phyloP scores from a whole-genome alignment of 2,329 filamentous ascomycete genomes.

The Clarireedia hainanense region DNA sequence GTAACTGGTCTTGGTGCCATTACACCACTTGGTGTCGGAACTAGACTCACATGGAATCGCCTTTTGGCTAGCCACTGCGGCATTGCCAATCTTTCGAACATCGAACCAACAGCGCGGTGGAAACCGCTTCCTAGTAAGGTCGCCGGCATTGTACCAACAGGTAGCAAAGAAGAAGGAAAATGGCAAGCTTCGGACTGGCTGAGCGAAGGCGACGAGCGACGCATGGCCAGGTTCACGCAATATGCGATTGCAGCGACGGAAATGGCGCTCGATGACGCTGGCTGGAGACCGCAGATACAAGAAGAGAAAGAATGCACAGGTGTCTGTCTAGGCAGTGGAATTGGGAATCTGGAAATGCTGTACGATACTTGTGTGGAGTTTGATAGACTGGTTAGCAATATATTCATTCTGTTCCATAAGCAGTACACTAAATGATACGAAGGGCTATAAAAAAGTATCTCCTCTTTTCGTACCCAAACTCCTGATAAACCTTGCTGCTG shows the following conservation, averaged over 20 bases:
- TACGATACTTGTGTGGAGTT: slow-evolving; percentile 77
- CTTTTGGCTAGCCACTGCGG: slow-evolving; percentile 75
- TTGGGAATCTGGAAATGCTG: slow-evolving; percentile 87
- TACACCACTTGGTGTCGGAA: slow-evolving; percentile 75
- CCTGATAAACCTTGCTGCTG: slow-evolving; percentile 89
- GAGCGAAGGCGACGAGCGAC: slow-evolving; percentile 49
- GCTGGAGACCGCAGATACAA: slow-evolving; percentile 47
- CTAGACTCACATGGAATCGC: slow-evolving; percentile 70
- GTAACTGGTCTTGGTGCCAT: slow-evolving; percentile 77
- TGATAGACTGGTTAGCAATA: slow-evolving; percentile 51
- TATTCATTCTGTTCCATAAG: background rate
- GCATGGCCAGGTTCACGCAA: slow-evolving; percentile 87
- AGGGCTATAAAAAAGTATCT: slow-evolving; percentile 91
- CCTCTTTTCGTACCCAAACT: slow-evolving; percentile 89
- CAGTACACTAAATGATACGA: slow-evolving; percentile 17
- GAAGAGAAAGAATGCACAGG: slow-evolving; percentile 71
- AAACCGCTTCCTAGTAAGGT: slow-evolving; percentile 72
- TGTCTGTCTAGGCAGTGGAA: slow-evolving; percentile 89
- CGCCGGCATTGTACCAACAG: slow-evolving; percentile 70
- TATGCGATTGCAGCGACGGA: slow-evolving; percentile 81
- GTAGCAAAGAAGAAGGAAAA: slow-evolving; percentile 34
- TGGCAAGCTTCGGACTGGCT: slow-evolving; percentile 51
- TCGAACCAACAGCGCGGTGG: slow-evolving; percentile 44
- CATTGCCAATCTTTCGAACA: slow-evolving; percentile 62
- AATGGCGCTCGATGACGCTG: slow-evolving; percentile 78